These are phyloP conservation scores for Phragmites australis DNA, from an alignment of 176 grass and related monocot genomes.

Conservation along the genomic window DNA sequence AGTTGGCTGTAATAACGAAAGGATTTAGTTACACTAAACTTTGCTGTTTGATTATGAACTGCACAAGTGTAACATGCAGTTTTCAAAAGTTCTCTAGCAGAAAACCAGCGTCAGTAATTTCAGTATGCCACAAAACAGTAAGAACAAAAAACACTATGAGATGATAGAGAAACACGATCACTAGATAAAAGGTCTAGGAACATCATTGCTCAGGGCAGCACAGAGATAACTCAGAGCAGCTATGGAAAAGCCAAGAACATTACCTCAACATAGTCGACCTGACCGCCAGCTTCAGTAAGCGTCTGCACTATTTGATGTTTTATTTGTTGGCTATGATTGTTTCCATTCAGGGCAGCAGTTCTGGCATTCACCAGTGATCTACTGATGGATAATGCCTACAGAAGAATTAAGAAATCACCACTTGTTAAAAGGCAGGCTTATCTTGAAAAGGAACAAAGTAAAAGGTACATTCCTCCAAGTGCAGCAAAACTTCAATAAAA, in stretches of 20 bases:
- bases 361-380: constrained; percentile 75
- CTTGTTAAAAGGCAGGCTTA: neutral
- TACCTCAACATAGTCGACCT: constrained; percentile 94
- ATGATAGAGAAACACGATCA: neutral
- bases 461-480: neutral
- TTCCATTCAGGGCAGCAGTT: constrained; percentile 45
- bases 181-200: neutral
- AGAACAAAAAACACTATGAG: neutral
- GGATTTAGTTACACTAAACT: neutral
- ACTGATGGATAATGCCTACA: constrained; percentile 75
- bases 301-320: constrained; percentile 56
- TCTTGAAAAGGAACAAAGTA: neutral
- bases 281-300: constrained; percentile 60
- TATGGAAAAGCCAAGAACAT: neutral
- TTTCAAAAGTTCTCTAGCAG: neutral
- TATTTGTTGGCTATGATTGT: constrained; percentile 53
- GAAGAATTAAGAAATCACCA: constrained; percentile 12
- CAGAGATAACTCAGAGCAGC: neutral
- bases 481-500: neutral
- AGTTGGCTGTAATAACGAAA: neutral
- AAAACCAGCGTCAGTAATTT: neutral
- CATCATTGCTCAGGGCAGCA: neutral
- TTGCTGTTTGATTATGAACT: neutral
- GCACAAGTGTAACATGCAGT: neutral
- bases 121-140: neutral